phyloP scores from a whole-genome alignment of 441 rosid species.

The Erodium chrysanthum region DNA sequence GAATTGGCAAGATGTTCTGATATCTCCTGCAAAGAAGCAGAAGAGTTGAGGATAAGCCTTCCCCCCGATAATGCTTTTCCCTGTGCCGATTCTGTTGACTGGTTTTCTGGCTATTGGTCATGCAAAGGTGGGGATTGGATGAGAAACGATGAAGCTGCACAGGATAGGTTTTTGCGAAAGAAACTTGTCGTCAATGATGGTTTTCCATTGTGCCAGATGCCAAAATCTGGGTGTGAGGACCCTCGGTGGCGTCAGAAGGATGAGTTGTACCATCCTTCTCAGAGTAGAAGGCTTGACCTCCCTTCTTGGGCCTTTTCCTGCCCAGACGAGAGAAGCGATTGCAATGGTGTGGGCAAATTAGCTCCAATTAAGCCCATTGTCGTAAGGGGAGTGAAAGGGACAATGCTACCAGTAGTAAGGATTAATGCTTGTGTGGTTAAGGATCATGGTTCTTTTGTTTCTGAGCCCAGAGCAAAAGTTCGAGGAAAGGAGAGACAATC shows the following conservation, averaged over 20 bases:
- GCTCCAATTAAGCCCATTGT: slow-evolving; percentile 41
- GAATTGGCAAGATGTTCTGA: slow-evolving; percentile 31
- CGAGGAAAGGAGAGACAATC: slow-evolving; percentile 61
- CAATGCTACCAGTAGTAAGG: slow-evolving; percentile 68
- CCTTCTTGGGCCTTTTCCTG: slow-evolving; percentile 85
- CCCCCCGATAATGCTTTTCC: slow-evolving; percentile 30
- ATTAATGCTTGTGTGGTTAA: slow-evolving; percentile 95
- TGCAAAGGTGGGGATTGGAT: slow-evolving; percentile 99
- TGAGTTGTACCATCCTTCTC: slow-evolving; percentile 69
- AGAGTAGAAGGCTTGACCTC: slow-evolving; percentile 78
- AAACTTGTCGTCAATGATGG: slow-evolving; percentile 88
- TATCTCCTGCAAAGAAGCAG: slow-evolving; percentile 28
- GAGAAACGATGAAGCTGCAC: slow-evolving; percentile 67
- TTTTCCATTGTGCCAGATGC: slow-evolving; percentile 88
- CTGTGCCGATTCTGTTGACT: slow-evolving; percentile 42
- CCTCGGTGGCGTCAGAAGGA: slow-evolving; percentile 90
- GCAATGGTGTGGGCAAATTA: slow-evolving; percentile 26
- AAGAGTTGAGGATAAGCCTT: slow-evolving; percentile 36
- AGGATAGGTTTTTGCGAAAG: slow-evolving; percentile 52
- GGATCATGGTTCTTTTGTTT: slow-evolving; percentile 78
- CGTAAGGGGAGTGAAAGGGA: slow-evolving; percentile 66
- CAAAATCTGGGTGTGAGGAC: slow-evolving; percentile 79
- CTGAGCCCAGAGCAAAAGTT: slow-evolving; percentile 57
- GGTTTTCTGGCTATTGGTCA: slow-evolving; percentile 78
- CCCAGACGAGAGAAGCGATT: slow-evolving; percentile 63